Evolutionary conservation across 192 early-diverging fungal species (phyloP), one percentile per base, ranked within the genome.

Genomic region (Pilobolus umbonatus): DNA sequence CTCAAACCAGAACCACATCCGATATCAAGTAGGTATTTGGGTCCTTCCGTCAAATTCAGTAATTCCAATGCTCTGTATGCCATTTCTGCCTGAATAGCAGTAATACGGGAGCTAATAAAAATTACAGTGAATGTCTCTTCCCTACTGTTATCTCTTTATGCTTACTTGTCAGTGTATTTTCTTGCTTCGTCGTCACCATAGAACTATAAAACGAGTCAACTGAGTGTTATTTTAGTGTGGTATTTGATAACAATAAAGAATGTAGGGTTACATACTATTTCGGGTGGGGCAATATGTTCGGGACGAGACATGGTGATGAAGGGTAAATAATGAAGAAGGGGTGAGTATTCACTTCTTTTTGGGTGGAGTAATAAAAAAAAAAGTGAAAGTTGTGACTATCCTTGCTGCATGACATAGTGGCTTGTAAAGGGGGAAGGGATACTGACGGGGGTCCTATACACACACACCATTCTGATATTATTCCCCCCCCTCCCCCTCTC

Each of bases 1-100:
- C 85, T 89, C 56, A 99, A 79, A 21, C 96, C 96, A 9, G 93
- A 95, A 67, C 95, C 96, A 68, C 96, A 98, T 25, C 96, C 95
- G 67, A 99, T 95, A 72, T 99, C 96, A 22, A 99, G 80, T 43
- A 99, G 65, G 47, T 80, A 91, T 51, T 81, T 81, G 1, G 87
- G 61, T 60, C 89, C 89, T 5, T 83, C 79, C 12, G 87, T 84
- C 12, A 99, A 74, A 67, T 82, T 85, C 36, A 99, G 74, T 28
- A 99, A 76, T 75, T 99, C 95, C 15, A 99, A 75, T 0, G 93
- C 92, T 44, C 95, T 81, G 49, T 86, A 73, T 5, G 95, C 86
- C 94, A 99, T 90, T 65, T 96, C 89, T 11, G 88, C 90, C 65
- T 99, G 95, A 69, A 99, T 95, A 49, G 84, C 73, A 22, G 87